phyloP scores from a whole-genome alignment of 169 alveolate species.

The Perkinsus olseni region DNA sequence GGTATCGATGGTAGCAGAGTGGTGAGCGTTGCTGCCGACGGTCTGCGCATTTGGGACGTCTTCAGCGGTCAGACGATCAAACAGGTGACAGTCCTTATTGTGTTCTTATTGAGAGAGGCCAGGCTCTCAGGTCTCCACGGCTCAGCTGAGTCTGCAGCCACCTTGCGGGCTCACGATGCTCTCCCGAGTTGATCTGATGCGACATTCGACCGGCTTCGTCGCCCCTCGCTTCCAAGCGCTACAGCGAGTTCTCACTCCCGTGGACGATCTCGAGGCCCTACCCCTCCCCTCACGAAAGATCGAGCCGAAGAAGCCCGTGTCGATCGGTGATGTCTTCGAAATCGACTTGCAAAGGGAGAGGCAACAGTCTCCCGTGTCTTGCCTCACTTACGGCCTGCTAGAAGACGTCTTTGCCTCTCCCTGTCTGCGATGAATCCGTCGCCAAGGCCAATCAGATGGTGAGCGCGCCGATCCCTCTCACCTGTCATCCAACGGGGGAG shows the following conservation, averaged over 20 bases:
- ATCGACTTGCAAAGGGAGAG: not conserved
- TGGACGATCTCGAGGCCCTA: not conserved
- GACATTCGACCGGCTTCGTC: not conserved
- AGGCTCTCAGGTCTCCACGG: not conserved
- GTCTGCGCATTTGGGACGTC: not conserved
- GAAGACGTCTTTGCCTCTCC: not conserved
- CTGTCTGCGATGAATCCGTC: not conserved
- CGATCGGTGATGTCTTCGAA: not conserved
- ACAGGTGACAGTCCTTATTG: not conserved
- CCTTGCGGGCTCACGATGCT: not conserved
- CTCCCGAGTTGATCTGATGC: not conserved
- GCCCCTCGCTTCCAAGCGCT: not conserved
- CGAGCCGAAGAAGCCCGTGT: not conserved
- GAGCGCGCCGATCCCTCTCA: too few relatives aligned
- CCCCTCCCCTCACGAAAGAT: not conserved
- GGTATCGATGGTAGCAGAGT: not conserved
- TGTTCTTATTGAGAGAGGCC: too few relatives aligned
- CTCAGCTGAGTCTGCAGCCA: not conserved
- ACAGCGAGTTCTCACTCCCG: not conserved
- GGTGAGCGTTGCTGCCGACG: not conserved
- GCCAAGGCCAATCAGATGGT: not conserved
- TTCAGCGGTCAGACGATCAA: not conserved
- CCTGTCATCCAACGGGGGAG: too few relatives aligned
- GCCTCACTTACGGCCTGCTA: not conserved
- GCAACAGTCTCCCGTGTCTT: not conserved